Conservation (phyloP, 2,329 filamentous ascomycete species). For the Trichoderma endophyticum region DNA sequence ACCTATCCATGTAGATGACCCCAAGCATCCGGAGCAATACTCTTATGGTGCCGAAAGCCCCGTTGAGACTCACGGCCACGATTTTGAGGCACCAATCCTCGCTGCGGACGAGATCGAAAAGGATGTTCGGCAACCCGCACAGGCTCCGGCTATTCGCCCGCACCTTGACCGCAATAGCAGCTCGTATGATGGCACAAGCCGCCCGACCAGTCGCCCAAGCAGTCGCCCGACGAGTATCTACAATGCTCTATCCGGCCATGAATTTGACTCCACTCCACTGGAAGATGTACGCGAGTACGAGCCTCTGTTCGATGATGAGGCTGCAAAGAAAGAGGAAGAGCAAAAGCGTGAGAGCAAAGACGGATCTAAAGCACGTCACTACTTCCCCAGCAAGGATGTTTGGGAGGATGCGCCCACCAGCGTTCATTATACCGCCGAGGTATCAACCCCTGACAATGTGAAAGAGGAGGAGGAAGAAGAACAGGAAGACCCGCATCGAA, state of each 20-base stretch:
- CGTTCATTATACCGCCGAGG: conserved; percentile 73
- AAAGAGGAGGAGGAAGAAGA: conserved; percentile 27
- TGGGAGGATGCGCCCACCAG: conserved; percentile 96
- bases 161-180: conserved; percentile 61
- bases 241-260: conserved; percentile 48
- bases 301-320: conserved; percentile 83
- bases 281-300: conserved; percentile 94
- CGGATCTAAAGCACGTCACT: conserved; percentile 57
- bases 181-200: conserved; percentile 55
- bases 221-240: conserved; percentile 52
- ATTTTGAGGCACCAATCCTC: conserved; percentile 74
- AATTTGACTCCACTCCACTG: conserved; percentile 65
- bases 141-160: conserved; percentile 81
- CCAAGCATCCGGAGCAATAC: conserved; percentile 37
- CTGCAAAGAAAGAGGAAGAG: conserved; percentile 38
- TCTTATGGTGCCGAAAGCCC: conserved; percentile 38
- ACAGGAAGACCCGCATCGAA: conserved; percentile 20
- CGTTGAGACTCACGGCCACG: conserved; percentile 56
- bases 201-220: conserved; percentile 59
- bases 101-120: conserved; percentile 84
- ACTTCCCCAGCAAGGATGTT: conserved; percentile 90
- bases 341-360: conserved; percentile 37
- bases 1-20: conserved; percentile 71
- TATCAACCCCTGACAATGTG: conserved; percentile 69
- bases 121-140: conserved; percentile 62